Percentiles rank a stretch among this genome's conserved stretches.
phyloP scores from a whole-genome alignment of 1,284 basidiomycete genomes.

The Takashimella koratensis region DNA sequence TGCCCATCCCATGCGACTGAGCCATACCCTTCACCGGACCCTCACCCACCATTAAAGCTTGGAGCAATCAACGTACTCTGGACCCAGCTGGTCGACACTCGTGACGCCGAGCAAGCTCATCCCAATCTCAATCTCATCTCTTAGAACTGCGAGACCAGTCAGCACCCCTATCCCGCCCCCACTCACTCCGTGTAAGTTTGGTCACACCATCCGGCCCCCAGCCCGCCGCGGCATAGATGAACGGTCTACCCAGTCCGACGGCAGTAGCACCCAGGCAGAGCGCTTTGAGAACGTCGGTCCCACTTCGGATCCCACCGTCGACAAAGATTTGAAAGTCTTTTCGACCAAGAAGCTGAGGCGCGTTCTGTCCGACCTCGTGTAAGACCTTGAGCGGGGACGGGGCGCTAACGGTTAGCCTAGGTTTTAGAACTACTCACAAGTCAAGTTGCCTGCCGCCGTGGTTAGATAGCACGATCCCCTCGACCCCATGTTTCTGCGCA shows the following conservation, averaged over 20 bases:
- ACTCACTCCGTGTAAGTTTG: slow-evolving; percentile 54
- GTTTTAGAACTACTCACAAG: slow-evolving; percentile 10
- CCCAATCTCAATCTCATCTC: slow-evolving; percentile 70
- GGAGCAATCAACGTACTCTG: slow-evolving; percentile 33
- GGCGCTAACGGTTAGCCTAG: slow-evolving; percentile 45
- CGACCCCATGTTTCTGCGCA: slow-evolving; percentile 47
- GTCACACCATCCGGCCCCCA: slow-evolving; percentile 79
- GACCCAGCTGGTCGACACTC: slow-evolving; percentile 50
- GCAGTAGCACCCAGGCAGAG: slow-evolving; percentile 81
- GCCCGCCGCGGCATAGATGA: slow-evolving; percentile 82
- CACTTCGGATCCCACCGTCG: slow-evolving; percentile 77
- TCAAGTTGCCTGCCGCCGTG: slow-evolving; percentile 47
- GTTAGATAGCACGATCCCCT: slow-evolving; percentile 51
- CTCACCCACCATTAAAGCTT: too few relatives aligned
- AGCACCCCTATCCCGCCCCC: not conserved
- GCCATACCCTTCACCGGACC: too few relatives aligned
- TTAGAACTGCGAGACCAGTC: slow-evolving; percentile 53
- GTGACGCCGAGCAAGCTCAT: slow-evolving; percentile 75
- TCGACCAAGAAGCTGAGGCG: slow-evolving; percentile 68
- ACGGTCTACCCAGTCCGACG: slow-evolving; percentile 79
- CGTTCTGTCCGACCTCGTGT: slow-evolving; percentile 62
- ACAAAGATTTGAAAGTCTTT: slow-evolving; percentile 62
- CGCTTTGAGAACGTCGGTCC: slow-evolving; percentile 86
- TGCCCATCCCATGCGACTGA: too few relatives aligned
- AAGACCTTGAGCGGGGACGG: slow-evolving; percentile 69